These are phyloP conservation scores for Noccaea bulbosa DNA, from an alignment of 345 rosid genomes.

Conservation along the genomic window DNA sequence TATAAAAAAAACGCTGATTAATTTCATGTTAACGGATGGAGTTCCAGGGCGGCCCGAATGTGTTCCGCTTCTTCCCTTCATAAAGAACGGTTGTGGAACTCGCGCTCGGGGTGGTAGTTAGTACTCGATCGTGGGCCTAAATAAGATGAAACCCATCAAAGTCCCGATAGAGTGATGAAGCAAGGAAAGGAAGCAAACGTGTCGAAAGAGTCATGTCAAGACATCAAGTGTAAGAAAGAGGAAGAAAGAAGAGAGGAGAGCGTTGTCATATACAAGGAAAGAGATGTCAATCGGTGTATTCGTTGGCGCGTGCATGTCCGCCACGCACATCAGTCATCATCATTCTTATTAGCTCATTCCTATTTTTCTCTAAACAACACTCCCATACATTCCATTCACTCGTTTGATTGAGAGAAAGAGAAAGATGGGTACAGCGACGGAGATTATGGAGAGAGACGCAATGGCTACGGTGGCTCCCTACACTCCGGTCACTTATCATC, in stretches of 20 bases:
- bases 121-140: conserved; percentile 11
- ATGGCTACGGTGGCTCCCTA: conserved; percentile 71
- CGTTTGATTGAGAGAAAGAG: background rate
- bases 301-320: conserved; percentile 41
- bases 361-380: too few species aligned
- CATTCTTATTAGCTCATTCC: conserved; percentile 14
- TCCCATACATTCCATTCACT: conserved; percentile 11
- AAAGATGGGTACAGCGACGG: conserved; percentile 35
- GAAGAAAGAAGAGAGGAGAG: conserved; percentile 20
- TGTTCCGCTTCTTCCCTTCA: background rate
- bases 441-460: conserved; percentile 52
- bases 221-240: conserved; percentile 34
- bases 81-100: background rate
- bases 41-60: background rate
- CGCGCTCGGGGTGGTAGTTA: background rate
- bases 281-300: conserved; percentile 35
- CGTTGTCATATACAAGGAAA: conserved; percentile 2
- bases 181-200: conserved; percentile 34
- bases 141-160: background rate
- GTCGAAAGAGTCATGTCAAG: conserved; percentile 29
- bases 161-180: conserved; percentile 28
- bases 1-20: too few species aligned
- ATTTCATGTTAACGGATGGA: background rate
- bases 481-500: conserved; percentile 73
- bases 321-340: conserved; percentile 39